Evolutionary conservation across 176 grass and related monocot species (phyloP).

Genomic region (Tillandsia fasciculata): DNA sequence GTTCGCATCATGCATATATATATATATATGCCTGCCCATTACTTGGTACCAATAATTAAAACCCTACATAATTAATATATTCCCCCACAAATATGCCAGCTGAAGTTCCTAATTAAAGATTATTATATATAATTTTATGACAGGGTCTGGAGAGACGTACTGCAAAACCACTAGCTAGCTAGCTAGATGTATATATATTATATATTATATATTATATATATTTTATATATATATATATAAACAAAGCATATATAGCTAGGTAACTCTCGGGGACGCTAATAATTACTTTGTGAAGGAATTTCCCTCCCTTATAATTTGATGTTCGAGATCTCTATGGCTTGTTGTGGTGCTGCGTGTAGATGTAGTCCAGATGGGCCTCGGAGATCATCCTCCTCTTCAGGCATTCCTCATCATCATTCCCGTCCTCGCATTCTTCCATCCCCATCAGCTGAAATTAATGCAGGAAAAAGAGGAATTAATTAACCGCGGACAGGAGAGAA

Average conservation of each 20-base stretch:
- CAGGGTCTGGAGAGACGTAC: neutral
- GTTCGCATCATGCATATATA: neutral
- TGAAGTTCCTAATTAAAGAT: neutral
- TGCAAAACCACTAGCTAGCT: neutral
- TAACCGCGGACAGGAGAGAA: neutral
- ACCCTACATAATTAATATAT: neutral
- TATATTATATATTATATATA: neutral
- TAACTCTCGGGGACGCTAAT: no score
- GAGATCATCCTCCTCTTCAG: constrained; percentile 37
- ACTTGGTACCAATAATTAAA: neutral
- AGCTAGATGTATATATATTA: neutral
- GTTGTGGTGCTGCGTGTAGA: constrained; percentile 61
- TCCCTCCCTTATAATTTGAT: neutral
- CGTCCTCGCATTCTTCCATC: constrained; percentile 15
- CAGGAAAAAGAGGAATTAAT: neutral
- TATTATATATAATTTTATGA: neutral
- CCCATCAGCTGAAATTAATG: constrained; percentile 9
- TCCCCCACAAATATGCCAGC: neutral
- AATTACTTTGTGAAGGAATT: no score
- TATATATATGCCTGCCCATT: neutral
- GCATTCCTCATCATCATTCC: constrained; percentile 26
- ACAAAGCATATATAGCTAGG: no score
- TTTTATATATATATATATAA: neutral
- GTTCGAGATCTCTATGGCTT: constrained; percentile 22
- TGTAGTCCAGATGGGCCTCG: constrained; percentile 65